A percentile compares a stretch with the other conserved stretches of the same genome.
These are phyloP conservation scores for Aechmea fasciata DNA, from an alignment of 176 grass and related monocot species.

Conservation along the genomic window DNA sequence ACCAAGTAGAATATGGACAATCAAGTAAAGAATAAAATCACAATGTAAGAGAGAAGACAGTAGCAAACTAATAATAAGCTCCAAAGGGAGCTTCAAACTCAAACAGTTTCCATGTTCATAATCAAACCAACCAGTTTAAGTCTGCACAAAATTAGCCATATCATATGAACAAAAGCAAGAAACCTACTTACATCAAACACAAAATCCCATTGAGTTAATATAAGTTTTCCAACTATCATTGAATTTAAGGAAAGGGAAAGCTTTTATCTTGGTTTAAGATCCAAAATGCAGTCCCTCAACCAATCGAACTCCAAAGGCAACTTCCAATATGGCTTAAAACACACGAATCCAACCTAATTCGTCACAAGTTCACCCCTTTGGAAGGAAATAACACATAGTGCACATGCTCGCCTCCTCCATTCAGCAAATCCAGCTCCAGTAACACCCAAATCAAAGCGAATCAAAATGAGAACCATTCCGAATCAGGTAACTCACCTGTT, in stretches of 20 bases:
- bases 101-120: background rate
- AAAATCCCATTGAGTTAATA: too few species aligned
- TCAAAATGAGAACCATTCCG: background rate
- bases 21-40: background rate
- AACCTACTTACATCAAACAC: too few species aligned
- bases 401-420: background rate
- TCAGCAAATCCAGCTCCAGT: background rate
- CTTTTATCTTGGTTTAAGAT: background rate
- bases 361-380: background rate
- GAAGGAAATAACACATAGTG: background rate
- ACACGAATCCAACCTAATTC: background rate
- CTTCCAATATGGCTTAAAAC: background rate
- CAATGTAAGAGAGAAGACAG: background rate
- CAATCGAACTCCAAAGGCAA: background rate
- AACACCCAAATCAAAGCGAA: constrained; percentile 8
- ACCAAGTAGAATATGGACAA: background rate
- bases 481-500: constrained; percentile 44
- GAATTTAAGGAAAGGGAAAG: too few species aligned
- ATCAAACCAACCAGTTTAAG: background rate
- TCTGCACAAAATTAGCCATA: background rate
- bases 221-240: too few species aligned
- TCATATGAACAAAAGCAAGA: too few species aligned
- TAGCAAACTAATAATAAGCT: background rate
- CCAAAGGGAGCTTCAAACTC: background rate
- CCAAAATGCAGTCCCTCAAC: background rate